Percentiles rank a stretch among this genome's conserved stretches.
Evolutionary conservation across 805 yeast genomes (phyloP).

Genomic region (Monosporozyma yasuniensis): DNA sequence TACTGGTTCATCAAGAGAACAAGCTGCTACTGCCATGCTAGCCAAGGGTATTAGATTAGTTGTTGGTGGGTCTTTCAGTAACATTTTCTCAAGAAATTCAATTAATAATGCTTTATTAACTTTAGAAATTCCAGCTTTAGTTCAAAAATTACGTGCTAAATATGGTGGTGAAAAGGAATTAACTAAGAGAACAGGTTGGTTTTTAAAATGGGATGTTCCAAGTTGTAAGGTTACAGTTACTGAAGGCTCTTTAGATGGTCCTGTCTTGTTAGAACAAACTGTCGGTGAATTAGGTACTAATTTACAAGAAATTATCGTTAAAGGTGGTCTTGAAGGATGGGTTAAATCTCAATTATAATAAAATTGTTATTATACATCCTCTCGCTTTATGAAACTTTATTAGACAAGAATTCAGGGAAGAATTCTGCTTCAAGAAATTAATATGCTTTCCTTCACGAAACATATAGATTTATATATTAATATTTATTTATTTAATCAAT

Average conservation of each 20-base stretch:
- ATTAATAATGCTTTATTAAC: conserved; percentile 94
- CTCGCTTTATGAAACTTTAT: background rate
- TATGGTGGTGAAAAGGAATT: conserved; percentile 55
- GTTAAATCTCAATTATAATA: conserved; percentile 63
- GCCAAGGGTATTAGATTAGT: conserved; percentile 90
- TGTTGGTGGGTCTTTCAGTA: conserved; percentile 95
- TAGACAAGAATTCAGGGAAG: too few species aligned
- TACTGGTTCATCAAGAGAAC: conserved; percentile 97
- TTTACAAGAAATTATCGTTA: conserved; percentile 90
- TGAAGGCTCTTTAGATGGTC: conserved; percentile 43
- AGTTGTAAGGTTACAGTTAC: conserved; percentile 71
- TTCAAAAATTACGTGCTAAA: conserved; percentile 63
- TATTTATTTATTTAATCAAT: conserved; percentile 1
- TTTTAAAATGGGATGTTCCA: conserved; percentile 86
- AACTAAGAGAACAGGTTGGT: conserved; percentile 93
- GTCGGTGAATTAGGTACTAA: conserved; percentile 95
- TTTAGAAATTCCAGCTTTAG: conserved; percentile 83
- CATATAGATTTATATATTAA: background rate
- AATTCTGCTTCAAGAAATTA: too few species aligned
- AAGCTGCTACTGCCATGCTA: conserved; percentile 96
- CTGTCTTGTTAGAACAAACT: conserved; percentile 64
- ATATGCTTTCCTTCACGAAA: too few species aligned
- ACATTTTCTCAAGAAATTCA: conserved; percentile 90
- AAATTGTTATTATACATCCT: too few species aligned
- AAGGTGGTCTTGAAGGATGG: conserved; percentile 99